Conservation (phyloP, 306 rosid species). For the Senna tora region DNA sequence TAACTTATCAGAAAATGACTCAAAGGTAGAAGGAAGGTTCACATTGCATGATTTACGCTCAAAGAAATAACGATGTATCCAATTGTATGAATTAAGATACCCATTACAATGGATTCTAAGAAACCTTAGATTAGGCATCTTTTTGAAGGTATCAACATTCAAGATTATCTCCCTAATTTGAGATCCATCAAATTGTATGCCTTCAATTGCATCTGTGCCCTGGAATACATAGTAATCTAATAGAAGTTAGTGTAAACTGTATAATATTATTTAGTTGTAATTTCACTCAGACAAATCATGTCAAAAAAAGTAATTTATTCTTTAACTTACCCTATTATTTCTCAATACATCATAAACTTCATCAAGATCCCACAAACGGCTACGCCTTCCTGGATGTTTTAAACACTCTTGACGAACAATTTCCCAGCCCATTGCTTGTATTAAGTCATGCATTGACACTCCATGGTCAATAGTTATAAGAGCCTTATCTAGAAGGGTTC, state of each 20-base stretch:
- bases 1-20: background rate
- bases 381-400: background rate
- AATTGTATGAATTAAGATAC: too few relatives aligned
- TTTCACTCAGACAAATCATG: background rate
- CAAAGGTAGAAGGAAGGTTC: background rate
- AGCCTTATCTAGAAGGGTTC: slow-evolving; percentile 6
- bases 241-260: background rate
- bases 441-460: slow-evolving; percentile 37
- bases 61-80: too few relatives aligned
- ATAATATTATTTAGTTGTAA: background rate
- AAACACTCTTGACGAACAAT: slow-evolving; percentile 10
- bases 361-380: background rate
- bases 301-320: background rate
- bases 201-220: slow-evolving; percentile 5
- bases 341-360: background rate
- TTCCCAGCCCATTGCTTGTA: slow-evolving; percentile 24
- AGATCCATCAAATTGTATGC: background rate
- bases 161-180: background rate
- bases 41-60: too few relatives aligned
- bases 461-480: background rate
- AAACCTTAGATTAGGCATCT: background rate
- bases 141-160: background rate
- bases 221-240: background rate
- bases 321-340: background rate
- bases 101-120: background rate